Evolutionary conservation across 768 basidiomycete genomes (phyloP).

Genomic region (Rhizopogon vesiculosus): DNA sequence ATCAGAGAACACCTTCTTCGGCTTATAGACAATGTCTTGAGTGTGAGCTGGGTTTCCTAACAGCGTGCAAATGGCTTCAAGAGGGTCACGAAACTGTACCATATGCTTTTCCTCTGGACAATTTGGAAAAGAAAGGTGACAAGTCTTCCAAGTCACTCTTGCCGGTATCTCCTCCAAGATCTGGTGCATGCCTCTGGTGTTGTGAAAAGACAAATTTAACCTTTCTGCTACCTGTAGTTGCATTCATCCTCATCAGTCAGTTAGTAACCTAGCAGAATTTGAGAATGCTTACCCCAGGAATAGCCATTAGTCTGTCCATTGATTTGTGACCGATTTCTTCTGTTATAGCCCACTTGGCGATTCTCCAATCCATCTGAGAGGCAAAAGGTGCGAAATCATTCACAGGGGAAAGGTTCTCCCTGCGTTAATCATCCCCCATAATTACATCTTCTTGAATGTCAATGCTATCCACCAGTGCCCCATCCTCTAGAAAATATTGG

Average conservation of each 20-base stretch:
- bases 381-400: conserved; percentile 4
- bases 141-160: background rate
- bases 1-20: conserved; percentile 18
- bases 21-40: conserved; percentile 23
- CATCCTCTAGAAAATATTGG: background rate
- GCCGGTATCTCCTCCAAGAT: background rate
- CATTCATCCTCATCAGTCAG: too few species aligned
- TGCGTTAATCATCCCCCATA: background rate
- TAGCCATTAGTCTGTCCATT: background rate
- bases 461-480: background rate
- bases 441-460: background rate
- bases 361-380: conserved; percentile 2
- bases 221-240: background rate
- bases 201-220: background rate
- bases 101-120: too few species aligned
- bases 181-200: background rate
- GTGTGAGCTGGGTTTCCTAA: background rate
- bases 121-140: background rate
- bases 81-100: too few species aligned
- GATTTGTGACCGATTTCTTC: conserved; percentile 1
- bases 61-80: background rate
- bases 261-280: background rate
- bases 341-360: background rate
- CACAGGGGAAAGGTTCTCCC: background rate
- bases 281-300: conserved; percentile 1